Percentiles rank a stretch among this genome's conserved stretches.
phyloP scores from a whole-genome alignment of 2,329 filamentous ascomycete species.

The Clarireedia paspali region DNA sequence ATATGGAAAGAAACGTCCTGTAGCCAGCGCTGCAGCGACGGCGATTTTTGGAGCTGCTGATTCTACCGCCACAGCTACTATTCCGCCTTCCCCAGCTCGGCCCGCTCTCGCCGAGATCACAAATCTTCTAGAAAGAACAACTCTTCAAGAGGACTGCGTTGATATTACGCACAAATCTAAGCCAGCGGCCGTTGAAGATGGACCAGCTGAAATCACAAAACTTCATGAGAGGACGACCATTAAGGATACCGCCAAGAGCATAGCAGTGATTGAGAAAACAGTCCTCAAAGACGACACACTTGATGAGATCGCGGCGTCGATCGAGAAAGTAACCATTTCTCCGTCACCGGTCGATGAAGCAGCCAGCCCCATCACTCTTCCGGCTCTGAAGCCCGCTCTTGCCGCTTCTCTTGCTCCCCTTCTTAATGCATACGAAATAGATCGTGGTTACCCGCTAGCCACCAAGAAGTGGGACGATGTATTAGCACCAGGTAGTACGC shows the following conservation, averaged over 20 bases:
- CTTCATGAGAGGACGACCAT: not conserved
- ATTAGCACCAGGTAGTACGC: slow-evolving; percentile 43
- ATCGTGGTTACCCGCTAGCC: slow-evolving; percentile 10
- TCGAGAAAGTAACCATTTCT: too few species aligned
- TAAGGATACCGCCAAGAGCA: too few species aligned
- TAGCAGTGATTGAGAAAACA: too few species aligned
- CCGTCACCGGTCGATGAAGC: too few species aligned
- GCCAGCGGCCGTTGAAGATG: too few species aligned
- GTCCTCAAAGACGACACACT: too few species aligned
- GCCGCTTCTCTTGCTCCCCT: slow-evolving; percentile 17
- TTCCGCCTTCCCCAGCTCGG: not conserved
- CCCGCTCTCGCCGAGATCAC: not conserved
- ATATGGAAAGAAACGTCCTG: slow-evolving; percentile 15
- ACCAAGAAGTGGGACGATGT: slow-evolving; percentile 44
- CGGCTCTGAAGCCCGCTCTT: not conserved
- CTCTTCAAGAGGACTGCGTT: not conserved
- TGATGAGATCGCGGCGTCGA: too few species aligned
- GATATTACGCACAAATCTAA: too few species aligned
- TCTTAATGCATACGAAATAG: slow-evolving; percentile 14
- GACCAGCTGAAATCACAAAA: not conserved
- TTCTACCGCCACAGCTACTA: not conserved
- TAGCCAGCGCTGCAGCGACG: slow-evolving; percentile 6
- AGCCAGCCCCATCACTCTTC: not conserved
- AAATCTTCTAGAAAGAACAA: not conserved
- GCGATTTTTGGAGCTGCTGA: slow-evolving; percentile 11